These are phyloP conservation scores for Cercospora sesami DNA, from an alignment of 2,329 filamentous ascomycete species.

Conservation along the genomic window DNA sequence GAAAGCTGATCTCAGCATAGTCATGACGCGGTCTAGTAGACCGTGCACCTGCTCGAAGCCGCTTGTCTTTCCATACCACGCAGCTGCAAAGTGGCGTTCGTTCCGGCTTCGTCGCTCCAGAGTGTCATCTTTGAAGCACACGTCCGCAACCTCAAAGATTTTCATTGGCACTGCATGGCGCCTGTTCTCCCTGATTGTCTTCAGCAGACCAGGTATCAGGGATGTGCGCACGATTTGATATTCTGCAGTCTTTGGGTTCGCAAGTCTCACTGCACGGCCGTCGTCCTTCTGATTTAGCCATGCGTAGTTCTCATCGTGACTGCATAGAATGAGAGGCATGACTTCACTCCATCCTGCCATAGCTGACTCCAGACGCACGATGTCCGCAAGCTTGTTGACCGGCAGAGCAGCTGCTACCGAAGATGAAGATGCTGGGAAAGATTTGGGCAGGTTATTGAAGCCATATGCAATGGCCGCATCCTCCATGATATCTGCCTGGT, in stretches of 20 bases:
- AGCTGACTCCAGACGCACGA: constrained; percentile 82
- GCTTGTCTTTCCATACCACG: constrained; percentile 89
- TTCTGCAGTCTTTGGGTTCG: constrained; percentile 89
- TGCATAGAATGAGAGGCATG: constrained; percentile 93
- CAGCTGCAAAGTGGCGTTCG: constrained; percentile 92
- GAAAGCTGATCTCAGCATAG: constrained; percentile 86
- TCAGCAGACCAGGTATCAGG: constrained; percentile 81
- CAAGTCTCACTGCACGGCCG: constrained; percentile 76
- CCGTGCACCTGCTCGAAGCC: constrained; percentile 97
- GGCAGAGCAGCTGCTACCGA: constrained; percentile 83
- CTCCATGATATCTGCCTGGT: constrained; percentile 98
- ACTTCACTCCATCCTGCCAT: constrained; percentile 97
- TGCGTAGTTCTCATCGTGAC: constrained; percentile 95
- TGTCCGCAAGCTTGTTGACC: constrained; percentile 93
- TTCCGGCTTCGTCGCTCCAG: constrained; percentile 86
- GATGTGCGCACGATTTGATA: constrained; percentile 92
- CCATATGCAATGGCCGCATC: constrained; percentile 95
- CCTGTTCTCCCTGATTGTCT: constrained; percentile 93
- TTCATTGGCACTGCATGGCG: constrained; percentile 84
- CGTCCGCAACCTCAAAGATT: constrained; percentile 88
- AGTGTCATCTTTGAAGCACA: constrained; percentile 82
- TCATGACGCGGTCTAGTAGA: constrained; percentile 83
- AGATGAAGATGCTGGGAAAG: constrained; percentile 80
- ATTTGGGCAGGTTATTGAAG: constrained; percentile 90
- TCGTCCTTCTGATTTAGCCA: constrained; percentile 92